Evolutionary conservation across 148 eudicot genomes (phyloP).

Genomic region (Rhododendron ferrugineum): DNA sequence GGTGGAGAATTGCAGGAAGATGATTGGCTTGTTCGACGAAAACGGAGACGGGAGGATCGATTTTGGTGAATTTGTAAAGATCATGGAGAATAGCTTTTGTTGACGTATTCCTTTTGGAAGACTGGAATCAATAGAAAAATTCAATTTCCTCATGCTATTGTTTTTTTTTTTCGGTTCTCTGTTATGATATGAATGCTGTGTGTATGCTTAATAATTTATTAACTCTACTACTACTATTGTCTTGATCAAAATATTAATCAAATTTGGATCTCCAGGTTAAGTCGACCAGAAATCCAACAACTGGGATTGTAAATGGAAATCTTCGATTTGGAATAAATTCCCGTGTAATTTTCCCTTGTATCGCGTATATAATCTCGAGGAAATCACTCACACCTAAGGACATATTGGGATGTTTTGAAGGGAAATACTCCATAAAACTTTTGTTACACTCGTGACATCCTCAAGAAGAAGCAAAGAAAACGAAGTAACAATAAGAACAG

Average conservation of each 20-base stretch:
- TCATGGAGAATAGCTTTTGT: conserved; percentile 29
- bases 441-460: neutral
- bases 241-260: neutral
- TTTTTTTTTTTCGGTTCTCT: neutral
- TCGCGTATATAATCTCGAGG: neutral
- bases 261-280: neutral
- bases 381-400: neutral
- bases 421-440: neutral
- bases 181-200: neutral
- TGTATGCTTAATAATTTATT: neutral
- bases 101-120: conserved; percentile 1
- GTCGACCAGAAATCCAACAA: neutral
- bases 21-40: conserved; percentile 46
- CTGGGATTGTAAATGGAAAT: neutral
- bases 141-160: neutral
- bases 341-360: neutral
- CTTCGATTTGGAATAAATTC: neutral
- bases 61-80: conserved; percentile 43
- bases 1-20: conserved; percentile 34
- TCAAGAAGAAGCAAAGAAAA: neutral
- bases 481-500: neutral
- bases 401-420: neutral
- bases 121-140: neutral
- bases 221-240: neutral
- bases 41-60: conserved; percentile 51